These are phyloP conservation scores for Gracilaria gracilis DNA, from an alignment of 23 red algal genomes.

Conservation along the genomic window DNA sequence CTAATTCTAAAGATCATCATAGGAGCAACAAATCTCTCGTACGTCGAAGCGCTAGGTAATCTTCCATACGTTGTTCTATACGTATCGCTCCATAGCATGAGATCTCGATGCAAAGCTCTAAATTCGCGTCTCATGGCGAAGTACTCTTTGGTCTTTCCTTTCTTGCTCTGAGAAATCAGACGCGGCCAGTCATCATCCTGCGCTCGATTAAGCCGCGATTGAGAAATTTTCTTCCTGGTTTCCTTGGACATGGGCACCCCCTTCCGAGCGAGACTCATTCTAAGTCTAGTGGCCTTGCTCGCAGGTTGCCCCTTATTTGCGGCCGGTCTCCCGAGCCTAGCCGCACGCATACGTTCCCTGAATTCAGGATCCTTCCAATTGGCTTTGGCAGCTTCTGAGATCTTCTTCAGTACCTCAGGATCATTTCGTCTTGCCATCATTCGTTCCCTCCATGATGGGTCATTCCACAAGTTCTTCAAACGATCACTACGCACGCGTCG, in stretches of 20 bases:
- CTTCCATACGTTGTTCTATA: conserved; percentile 55
- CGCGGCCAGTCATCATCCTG: conserved; percentile 62
- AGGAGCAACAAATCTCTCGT: conserved; percentile 64
- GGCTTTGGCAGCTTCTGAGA: conserved; percentile 14
- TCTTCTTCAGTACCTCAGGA: conserved; percentile 26
- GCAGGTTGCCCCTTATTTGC: conserved; percentile 51
- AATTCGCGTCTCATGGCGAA: conserved; percentile 56
- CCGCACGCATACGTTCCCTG: conserved; percentile 25
- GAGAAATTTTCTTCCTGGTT: conserved; percentile 52
- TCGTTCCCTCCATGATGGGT: conserved; percentile 56
- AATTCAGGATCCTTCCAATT: conserved; percentile 62
- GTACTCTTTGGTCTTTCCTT: conserved; percentile 71
- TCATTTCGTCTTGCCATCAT: conserved; percentile 37
- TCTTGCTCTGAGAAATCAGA: conserved; percentile 67
- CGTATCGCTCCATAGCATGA: conserved; percentile 73
- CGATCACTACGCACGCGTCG: conserved; percentile 51
- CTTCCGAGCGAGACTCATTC: conserved; percentile 64
- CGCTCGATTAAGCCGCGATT: conserved; percentile 44
- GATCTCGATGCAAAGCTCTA: conserved; percentile 58
- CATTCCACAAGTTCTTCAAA: conserved; percentile 39
- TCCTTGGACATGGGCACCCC: conserved; percentile 45
- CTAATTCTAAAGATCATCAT: conserved; percentile 74
- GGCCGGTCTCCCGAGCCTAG: conserved; percentile 46
- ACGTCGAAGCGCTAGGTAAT: conserved; percentile 52
- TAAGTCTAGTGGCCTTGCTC: conserved; percentile 35